Conservation (phyloP, 805 yeast species). For the Teunomyces atbi region DNA sequence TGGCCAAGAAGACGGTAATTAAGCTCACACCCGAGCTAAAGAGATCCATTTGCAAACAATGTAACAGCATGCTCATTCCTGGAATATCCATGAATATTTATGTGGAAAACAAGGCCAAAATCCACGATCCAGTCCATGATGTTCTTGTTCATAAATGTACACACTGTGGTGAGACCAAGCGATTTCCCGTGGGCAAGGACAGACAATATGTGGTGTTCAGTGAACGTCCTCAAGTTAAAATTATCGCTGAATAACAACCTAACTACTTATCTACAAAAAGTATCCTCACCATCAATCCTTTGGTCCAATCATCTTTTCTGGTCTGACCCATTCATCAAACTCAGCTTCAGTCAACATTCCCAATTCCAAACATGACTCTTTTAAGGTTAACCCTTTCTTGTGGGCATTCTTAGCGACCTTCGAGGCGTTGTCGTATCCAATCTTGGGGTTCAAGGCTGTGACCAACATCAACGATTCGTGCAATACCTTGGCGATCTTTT, state of each 20-base stretch:
- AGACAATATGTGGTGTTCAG: slow-evolving; percentile 47
- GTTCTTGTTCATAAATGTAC: slow-evolving; percentile 48
- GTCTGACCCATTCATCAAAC: slow-evolving; percentile 40
- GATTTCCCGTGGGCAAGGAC: slow-evolving; percentile 64
- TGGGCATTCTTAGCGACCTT: slow-evolving; percentile 43
- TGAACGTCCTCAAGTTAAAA: slow-evolving; percentile 25
- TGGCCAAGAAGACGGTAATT: slow-evolving; percentile 66
- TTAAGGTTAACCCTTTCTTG: slow-evolving; percentile 39
- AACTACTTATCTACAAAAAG: neutral
- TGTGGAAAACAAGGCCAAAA: slow-evolving; percentile 43
- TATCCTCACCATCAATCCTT: slow-evolving; percentile 18
- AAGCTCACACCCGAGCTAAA: slow-evolving; percentile 65
- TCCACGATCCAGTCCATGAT: slow-evolving; percentile 36
- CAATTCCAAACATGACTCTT: slow-evolving; percentile 38
- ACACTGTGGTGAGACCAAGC: slow-evolving; percentile 49
- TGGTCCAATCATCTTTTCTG: slow-evolving; percentile 41
- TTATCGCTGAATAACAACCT: slow-evolving; percentile 1
- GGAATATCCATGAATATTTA: slow-evolving; percentile 41
- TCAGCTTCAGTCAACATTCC: slow-evolving; percentile 31
- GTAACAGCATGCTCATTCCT: slow-evolving; percentile 52
- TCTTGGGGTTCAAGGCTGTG: slow-evolving; percentile 40
- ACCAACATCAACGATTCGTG: slow-evolving; percentile 42
- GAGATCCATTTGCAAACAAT: slow-evolving; percentile 66
- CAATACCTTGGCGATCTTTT: slow-evolving; percentile 35
- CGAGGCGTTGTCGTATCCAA: slow-evolving; percentile 39